Percentiles rank a stretch among this genome's conserved stretches.
These are phyloP conservation scores for Teunomyces lycoperdinae DNA, from an alignment of 805 yeast genomes.

Conservation along the genomic window DNA sequence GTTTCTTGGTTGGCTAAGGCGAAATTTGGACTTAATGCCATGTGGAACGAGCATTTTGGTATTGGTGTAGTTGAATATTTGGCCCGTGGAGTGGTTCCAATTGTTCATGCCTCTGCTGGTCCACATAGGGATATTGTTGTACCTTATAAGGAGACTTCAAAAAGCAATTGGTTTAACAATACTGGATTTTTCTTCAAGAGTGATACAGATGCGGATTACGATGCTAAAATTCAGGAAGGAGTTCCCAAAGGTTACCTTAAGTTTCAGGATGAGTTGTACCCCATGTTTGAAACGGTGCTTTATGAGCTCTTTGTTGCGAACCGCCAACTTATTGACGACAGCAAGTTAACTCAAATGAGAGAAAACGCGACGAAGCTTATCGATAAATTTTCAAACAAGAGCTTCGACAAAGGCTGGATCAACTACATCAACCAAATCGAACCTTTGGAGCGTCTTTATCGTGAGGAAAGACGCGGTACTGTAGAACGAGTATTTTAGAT, in stretches of 20 bases:
- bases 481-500: constrained; percentile 26
- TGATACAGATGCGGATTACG: constrained; percentile 67
- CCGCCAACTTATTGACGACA: constrained; percentile 21
- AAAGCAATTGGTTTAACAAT: constrained; percentile 33
- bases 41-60: constrained; percentile 99
- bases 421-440: constrained; percentile 16
- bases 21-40: constrained; percentile 82
- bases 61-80: constrained; percentile 93
- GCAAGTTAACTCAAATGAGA: constrained; percentile 41
- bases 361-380: constrained; percentile 45
- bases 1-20: constrained; percentile 51
- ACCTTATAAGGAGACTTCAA: constrained; percentile 6
- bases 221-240: constrained; percentile 8
- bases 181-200: constrained; percentile 82
- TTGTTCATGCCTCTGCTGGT: constrained; percentile 95
- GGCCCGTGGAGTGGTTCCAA: constrained; percentile 81
- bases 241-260: not conserved
- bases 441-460: constrained; percentile 21
- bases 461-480: constrained; percentile 24
- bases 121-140: constrained; percentile 84
- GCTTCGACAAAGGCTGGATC: constrained; percentile 57
- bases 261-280: constrained; percentile 25
- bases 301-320: constrained; percentile 37
- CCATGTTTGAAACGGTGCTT: constrained; percentile 51
- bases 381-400: constrained; percentile 59